Base-by-base conservation (phyloP, 805 yeast genomes). In the Sungouiella thailandica region DNA sequence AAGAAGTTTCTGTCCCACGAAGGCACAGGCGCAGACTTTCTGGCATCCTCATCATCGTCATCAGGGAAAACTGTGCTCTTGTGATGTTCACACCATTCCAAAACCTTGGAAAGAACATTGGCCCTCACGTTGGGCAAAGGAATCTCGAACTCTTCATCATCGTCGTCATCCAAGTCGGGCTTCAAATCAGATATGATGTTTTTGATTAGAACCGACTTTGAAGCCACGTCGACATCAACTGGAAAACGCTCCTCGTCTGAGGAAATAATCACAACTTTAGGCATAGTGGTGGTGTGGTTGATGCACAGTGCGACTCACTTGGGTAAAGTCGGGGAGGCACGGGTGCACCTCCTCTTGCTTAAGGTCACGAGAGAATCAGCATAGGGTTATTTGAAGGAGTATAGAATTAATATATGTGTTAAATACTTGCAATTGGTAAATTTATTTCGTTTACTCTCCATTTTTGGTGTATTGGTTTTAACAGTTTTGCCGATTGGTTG, bases 11-110 rank as follows among this genome's bases (percentile, higher is more conserved):
- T 84, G 62, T 90, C 97, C 97, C 97, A 90, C 29, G 88, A 88
- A 41, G 83, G 90, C 32, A 90, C 87, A 3, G 95, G 96, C 2
- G 88, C 87, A n/a, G 90, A 73, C 55, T 84, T 85, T 57, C 83
- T 78, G 16, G 85, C 75, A 47, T 86, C 95, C 34, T 83, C 89
- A 43, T 86, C 96, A 34, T 81, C 89, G 31, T 74, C 78, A 42
- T 80, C 87, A 13, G 85, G 84, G 60, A 80, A 80, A 13, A 68
- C 69, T 7, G 83, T 74, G 55, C 85, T 88, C 58, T 81, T 83
- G 68, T 90, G 96, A 58, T 90, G 93, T 53, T 85, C 94, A 51
- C 96, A 88, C 94, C 96, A 90, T 56, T 90, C 96, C 34, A 90
- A 69, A n/a, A 90, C 90, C 55, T 88, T 87, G 57, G 83, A 78